These are phyloP conservation scores for Candida sanyaensis DNA, from an alignment of 1,139 yeast genomes.

Conservation along the genomic window DNA sequence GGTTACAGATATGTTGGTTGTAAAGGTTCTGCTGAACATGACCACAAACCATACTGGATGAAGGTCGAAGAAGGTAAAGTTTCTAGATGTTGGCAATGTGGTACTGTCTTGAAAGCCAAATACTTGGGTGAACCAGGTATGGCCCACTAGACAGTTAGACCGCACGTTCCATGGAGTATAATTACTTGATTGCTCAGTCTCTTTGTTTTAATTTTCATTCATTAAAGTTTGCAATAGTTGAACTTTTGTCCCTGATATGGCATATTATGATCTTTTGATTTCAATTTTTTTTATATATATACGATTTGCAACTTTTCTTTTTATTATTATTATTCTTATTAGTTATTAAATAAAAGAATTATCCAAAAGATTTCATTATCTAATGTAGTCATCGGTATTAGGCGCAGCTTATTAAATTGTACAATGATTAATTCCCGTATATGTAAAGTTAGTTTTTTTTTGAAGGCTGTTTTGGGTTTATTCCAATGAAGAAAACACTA, in stretches of 20 bases:
- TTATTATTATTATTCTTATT: neutral
- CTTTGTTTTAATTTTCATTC: neutral
- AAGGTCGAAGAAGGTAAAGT: slow-evolving; percentile 81
- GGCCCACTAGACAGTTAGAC: slow-evolving; percentile 43
- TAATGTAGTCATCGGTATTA: neutral
- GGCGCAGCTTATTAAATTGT: neutral
- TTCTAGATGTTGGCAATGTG: slow-evolving; percentile 99
- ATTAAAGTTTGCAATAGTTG: neutral
- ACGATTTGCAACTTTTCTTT: slow-evolving; percentile 1
- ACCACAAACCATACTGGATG: slow-evolving; percentile 92
- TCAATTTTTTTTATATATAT: neutral
- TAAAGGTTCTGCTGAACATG: slow-evolving; percentile 86
- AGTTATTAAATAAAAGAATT: neutral
- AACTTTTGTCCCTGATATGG: neutral
- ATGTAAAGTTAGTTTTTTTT: no score
- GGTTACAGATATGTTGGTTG: slow-evolving; percentile 97
- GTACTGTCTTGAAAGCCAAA: slow-evolving; percentile 88
- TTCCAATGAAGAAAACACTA: no score
- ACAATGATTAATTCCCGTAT: no score
- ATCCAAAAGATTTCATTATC: neutral
- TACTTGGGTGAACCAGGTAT: slow-evolving; percentile 82
- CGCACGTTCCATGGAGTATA: neutral
- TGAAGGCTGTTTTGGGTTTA: no score
- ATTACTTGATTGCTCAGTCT: neutral
- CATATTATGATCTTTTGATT: slow-evolving; percentile 1